Percentiles rank a stretch among this genome's conserved stretches.
phyloP scores from a whole-genome alignment of 129 eudicot species.

The Dittrichia graveolens region DNA sequence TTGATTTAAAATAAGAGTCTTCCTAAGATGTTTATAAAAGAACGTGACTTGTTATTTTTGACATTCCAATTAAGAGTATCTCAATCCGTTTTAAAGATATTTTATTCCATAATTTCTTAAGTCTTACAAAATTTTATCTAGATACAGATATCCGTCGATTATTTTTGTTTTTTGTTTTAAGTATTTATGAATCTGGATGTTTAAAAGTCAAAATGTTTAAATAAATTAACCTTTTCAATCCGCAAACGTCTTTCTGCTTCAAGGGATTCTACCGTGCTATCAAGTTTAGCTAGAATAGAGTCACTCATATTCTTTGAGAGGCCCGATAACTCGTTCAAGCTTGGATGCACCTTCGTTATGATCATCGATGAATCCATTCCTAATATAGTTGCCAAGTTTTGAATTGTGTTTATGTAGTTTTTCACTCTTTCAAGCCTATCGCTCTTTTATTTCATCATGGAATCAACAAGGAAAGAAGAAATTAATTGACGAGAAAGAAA shows the following conservation, averaged over 20 bases:
- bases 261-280: constrained; percentile 66
- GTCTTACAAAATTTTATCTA: neutral
- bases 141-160: neutral
- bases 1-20: too few species aligned
- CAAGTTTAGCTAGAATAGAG: constrained; percentile 60
- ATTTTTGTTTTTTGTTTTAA: neutral
- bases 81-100: too few species aligned
- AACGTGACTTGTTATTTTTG: too few species aligned
- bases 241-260: constrained; percentile 77
- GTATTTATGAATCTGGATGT: neutral
- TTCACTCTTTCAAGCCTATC: constrained; percentile 81
- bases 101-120: neutral
- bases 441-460: constrained; percentile 42
- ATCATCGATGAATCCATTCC: constrained; percentile 89
- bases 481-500: neutral
- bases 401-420: constrained; percentile 56
- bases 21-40: too few species aligned
- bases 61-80: too few species aligned
- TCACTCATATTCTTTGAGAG: constrained; percentile 87
- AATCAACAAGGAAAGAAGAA: constrained; percentile 14
- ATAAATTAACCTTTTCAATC: constrained; percentile 60
- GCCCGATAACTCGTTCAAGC: constrained; percentile 85
- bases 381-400: constrained; percentile 58
- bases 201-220: constrained; percentile 5
- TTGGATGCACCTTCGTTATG: constrained; percentile 90